Conservation (phyloP, 805 yeast genomes). For the Ogataea zsoltii region DNA sequence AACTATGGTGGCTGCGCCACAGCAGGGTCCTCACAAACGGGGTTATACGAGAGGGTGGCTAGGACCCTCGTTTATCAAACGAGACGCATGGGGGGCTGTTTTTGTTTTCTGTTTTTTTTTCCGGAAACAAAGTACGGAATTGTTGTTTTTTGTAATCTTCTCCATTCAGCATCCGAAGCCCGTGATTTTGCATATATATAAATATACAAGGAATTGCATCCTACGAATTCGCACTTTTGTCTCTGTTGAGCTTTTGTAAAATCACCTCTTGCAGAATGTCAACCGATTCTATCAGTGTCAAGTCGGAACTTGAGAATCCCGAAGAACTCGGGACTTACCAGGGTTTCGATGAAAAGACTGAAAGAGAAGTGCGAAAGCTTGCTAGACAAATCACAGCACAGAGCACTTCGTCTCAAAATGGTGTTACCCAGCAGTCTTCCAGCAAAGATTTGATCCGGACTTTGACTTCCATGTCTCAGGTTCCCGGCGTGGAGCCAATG, state of each 20-base stretch:
- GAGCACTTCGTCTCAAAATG: slow-evolving; percentile 8
- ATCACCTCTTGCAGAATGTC: slow-evolving; percentile 9
- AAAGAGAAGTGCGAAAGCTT: slow-evolving; percentile 26
- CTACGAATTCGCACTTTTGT: too few relatives aligned
- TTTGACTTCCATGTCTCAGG: slow-evolving; percentile 52
- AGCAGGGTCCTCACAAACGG: neutral
- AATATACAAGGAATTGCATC: too few relatives aligned
- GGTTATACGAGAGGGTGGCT: neutral
- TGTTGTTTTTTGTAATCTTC: neutral
- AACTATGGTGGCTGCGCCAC: neutral
- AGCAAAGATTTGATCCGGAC: slow-evolving; percentile 30
- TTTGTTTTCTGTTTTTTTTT: neutral
- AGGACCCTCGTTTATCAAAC: neutral
- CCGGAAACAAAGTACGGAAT: neutral
- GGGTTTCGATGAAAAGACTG: slow-evolving; percentile 12
- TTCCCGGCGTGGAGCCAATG: slow-evolving; percentile 49
- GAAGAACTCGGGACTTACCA: slow-evolving; percentile 10
- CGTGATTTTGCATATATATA: too few relatives aligned
- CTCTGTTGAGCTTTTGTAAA: too few relatives aligned
- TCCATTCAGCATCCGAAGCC: neutral
- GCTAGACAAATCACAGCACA: slow-evolving; percentile 41
- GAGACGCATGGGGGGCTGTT: neutral
- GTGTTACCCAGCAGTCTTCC: slow-evolving; percentile 7
- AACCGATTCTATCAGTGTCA: slow-evolving; percentile 24
- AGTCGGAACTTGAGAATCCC: slow-evolving; percentile 13